phyloP scores from a whole-genome alignment of 2,329 filamentous ascomycete species.

The Fusarium marasasianum region DNA sequence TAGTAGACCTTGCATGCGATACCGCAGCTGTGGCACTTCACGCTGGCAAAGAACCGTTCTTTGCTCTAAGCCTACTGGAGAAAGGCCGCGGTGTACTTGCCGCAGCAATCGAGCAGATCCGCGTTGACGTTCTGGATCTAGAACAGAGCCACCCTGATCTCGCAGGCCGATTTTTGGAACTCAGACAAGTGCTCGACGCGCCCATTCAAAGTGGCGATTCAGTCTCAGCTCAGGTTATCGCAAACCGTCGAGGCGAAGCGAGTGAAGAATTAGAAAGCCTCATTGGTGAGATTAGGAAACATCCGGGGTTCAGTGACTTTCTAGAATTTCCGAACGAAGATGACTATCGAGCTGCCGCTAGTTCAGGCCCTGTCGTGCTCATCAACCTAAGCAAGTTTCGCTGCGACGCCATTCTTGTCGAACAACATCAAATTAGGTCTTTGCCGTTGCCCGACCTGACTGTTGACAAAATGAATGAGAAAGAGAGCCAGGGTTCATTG shows the following conservation, averaged over 20 bases:
- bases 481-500: neutral
- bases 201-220: neutral
- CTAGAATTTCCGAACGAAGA: neutral
- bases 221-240: neutral
- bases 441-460: accelerated
- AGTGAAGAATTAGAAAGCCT: accelerated
- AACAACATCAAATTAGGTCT: neutral
- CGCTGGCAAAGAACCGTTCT: accelerated
- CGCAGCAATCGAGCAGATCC: neutral
- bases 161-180: neutral
- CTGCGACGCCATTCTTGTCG: neutral
- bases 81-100: neutral
- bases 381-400: neutral
- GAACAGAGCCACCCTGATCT: neutral
- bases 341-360: accelerated
- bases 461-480: neutral
- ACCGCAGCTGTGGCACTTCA: neutral
- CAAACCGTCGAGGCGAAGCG: neutral
- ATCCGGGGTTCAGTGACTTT: neutral
- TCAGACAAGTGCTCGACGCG: neutral
- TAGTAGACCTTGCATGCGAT: neutral
- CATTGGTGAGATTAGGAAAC: neutral
- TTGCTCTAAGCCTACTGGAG: neutral
- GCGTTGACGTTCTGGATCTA: neutral
- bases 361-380: neutral